Conservation (phyloP, 2,329 filamentous ascomycete species). For the Gnomoniopsis sp. region DNA sequence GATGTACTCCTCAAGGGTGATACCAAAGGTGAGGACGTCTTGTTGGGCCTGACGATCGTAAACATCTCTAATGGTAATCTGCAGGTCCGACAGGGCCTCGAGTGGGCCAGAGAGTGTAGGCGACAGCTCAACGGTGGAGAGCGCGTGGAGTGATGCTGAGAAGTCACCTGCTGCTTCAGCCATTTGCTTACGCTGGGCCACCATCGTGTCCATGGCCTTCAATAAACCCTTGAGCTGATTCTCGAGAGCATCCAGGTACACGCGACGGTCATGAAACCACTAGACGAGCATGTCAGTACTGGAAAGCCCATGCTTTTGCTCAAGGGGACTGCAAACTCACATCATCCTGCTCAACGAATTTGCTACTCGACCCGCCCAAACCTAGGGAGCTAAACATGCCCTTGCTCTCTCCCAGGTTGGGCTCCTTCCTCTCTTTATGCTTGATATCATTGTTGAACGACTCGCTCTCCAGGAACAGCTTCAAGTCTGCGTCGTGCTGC, state of each 20-base stretch:
- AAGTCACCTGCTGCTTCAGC: slow-evolving; percentile 93
- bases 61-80: slow-evolving; percentile 88
- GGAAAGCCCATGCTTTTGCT: background rate
- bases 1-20: slow-evolving; percentile 98
- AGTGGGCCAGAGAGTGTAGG: slow-evolving; percentile 83
- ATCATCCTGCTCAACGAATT: slow-evolving; percentile 98
- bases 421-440: slow-evolving; percentile 91
- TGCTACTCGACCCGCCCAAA: slow-evolving; percentile 70
- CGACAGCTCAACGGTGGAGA: slow-evolving; percentile 90
- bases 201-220: slow-evolving; percentile 92
- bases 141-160: slow-evolving; percentile 84
- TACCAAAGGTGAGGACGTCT: slow-evolving; percentile 91
- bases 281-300: slow-evolving; percentile 28
- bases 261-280: slow-evolving; percentile 97
- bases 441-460: slow-evolving; percentile 95
- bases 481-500: slow-evolving; percentile 89
- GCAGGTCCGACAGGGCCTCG: slow-evolving; percentile 87
- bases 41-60: slow-evolving; percentile 97
- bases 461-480: slow-evolving; percentile 95
- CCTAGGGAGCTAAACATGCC: slow-evolving; percentile 86
- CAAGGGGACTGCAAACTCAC: slow-evolving; percentile 44
- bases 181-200: slow-evolving; percentile 86
- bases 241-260: slow-evolving; percentile 71
- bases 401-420: slow-evolving; percentile 83
- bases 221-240: slow-evolving; percentile 81